Conservation (phyloP, 164 flowering plant species). For the Annona squamosa region DNA sequence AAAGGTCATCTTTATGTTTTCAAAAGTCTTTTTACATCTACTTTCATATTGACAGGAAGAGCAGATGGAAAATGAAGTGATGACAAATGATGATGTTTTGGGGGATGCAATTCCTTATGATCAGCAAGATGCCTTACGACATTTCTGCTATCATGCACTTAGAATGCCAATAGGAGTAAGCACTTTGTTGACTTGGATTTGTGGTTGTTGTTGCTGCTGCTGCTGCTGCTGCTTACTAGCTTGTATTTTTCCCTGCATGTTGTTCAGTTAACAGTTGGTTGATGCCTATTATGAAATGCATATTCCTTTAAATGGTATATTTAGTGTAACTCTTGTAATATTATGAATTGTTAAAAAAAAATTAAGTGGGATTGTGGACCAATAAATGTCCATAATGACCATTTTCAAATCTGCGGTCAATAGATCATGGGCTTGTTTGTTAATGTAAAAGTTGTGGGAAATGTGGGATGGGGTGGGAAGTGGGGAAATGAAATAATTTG, state of each 20-base stretch:
- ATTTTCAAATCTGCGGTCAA: no score
- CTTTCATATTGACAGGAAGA: constrained; percentile 42
- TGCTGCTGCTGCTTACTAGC: no score
- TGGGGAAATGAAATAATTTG: no score
- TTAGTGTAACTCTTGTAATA: neutral
- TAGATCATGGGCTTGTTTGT: no score
- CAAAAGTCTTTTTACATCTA: no score
- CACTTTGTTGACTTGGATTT: constrained; percentile 1
- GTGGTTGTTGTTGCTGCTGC: neutral
- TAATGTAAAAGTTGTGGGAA: no score
- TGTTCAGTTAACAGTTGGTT: neutral
- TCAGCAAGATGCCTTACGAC: constrained; percentile 55
- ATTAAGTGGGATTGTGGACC: no score
- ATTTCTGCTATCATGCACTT: constrained; percentile 57
- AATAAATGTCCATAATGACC: neutral
- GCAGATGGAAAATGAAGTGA: constrained; percentile 28
- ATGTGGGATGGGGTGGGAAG: no score
- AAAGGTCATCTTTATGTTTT: no score
- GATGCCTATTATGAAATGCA: no score
- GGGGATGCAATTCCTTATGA: constrained; percentile 82
- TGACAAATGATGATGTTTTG: constrained; percentile 93
- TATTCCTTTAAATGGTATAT: neutral
- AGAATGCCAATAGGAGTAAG: constrained; percentile 52
- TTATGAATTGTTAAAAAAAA: no score
- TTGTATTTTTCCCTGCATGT: neutral